phyloP scores from a whole-genome alignment of 345 rosid genomes.

The Camelina laxa region DNA sequence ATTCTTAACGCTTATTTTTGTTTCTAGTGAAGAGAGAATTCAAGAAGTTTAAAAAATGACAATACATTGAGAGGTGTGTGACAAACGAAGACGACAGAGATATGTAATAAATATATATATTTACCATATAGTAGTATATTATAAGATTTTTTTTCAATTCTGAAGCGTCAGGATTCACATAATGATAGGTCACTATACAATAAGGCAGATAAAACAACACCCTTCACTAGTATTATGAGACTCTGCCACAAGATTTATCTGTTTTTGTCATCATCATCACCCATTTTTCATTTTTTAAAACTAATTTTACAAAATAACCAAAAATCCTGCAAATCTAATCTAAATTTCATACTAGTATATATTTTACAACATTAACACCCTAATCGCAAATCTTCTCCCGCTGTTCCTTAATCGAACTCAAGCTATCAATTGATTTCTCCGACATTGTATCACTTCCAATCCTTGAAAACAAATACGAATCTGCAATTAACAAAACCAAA shows the following conservation, averaged over 20 bases:
- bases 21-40: no score
- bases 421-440: constrained; percentile 42
- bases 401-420: constrained; percentile 38
- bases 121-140: constrained; percentile 4
- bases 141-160: background rate
- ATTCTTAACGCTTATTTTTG: no score
- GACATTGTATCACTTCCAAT: constrained; percentile 47
- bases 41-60: no score
- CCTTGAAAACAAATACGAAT: constrained; percentile 50
- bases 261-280: constrained; percentile 42
- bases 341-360: background rate
- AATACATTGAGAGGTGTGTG: constrained; percentile 5
- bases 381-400: constrained; percentile 39
- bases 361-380: background rate
- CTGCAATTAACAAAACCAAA: constrained; percentile 26
- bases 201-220: constrained; percentile 26
- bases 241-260: constrained; percentile 34
- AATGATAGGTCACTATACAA: constrained; percentile 53
- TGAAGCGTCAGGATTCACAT: constrained; percentile 49
- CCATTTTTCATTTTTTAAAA: constrained; percentile 1
- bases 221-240: constrained; percentile 34
- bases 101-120: constrained; percentile 32
- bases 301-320: background rate
- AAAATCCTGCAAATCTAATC: constrained; percentile 6
- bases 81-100: constrained; percentile 35